Evolutionary conservation across 352 stramenopile genomes (phyloP).

Genomic region (Pythium insidiosum): DNA sequence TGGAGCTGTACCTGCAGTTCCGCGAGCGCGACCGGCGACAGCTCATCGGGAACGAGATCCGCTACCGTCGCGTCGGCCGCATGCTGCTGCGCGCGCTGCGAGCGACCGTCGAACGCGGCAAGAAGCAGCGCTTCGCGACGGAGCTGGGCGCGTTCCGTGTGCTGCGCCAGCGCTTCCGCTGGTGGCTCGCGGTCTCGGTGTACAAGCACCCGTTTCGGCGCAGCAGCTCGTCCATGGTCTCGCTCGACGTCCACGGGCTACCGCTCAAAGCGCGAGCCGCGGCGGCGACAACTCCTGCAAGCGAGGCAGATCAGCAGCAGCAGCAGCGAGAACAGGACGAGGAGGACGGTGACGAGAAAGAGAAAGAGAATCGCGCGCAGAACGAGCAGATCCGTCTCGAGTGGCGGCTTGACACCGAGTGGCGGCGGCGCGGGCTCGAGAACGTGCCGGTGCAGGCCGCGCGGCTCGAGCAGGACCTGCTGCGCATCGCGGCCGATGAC

Average conservation of each 20-base stretch:
- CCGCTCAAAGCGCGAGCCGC: no score
- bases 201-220: constrained; percentile 16
- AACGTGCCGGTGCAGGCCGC: constrained; percentile 10
- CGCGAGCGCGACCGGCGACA: constrained; percentile 19
- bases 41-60: constrained; percentile 19
- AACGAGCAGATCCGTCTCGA: no score
- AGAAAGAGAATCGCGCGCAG: neutral
- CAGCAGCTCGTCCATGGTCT: neutral
- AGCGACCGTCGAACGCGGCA: constrained; percentile 8
- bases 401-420: constrained; percentile 22
- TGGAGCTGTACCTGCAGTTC: constrained; percentile 21
- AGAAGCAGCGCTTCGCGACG: constrained; percentile 21
- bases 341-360: neutral
- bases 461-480: constrained; percentile 7
- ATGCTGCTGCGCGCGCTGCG: constrained; percentile 9
- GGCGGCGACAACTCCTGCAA: no score
- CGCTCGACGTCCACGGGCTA: no score
- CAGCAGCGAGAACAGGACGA: neutral
- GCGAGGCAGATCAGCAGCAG: no score
- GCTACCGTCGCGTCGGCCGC: constrained; percentile 17
- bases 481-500: constrained; percentile 6
- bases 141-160: constrained; percentile 22
- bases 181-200: constrained; percentile 14
- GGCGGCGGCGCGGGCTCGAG: constrained; percentile 13
- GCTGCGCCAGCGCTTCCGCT: constrained; percentile 15